Conservation (phyloP, 257 asterid genomes). For the Salvia hispanica region DNA sequence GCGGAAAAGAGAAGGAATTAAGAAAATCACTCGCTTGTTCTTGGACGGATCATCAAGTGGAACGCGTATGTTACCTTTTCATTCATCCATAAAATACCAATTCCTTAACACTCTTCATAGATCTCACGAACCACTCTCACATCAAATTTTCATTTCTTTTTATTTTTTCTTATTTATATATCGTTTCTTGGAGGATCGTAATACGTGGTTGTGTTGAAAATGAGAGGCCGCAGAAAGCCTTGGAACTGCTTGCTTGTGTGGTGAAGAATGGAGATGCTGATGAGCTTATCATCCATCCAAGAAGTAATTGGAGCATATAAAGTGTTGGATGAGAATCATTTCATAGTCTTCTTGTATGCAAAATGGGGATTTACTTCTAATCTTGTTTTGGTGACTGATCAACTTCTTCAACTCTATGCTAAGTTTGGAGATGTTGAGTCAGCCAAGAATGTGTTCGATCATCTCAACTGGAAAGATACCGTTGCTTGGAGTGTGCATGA, state of each 20-base stretch:
- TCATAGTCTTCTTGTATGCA: too few relatives aligned
- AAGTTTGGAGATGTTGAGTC: too few relatives aligned
- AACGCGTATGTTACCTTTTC: slow-evolving; percentile 19
- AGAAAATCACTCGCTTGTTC: slow-evolving; percentile 25
- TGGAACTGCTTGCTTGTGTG: slow-evolving; percentile 48
- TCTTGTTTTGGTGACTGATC: too few relatives aligned
- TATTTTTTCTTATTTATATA: background rate
- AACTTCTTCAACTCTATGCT: too few relatives aligned
- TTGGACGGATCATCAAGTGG: slow-evolving; percentile 24
- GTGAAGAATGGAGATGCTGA: slow-evolving; percentile 38
- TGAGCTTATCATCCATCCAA: slow-evolving; percentile 44
- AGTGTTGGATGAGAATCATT: slow-evolving; percentile 38
- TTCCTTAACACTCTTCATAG: too few relatives aligned
- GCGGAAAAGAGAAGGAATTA: background rate
- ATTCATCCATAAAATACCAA: background rate
- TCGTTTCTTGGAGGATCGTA: slow-evolving; percentile 78
- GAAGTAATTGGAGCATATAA: slow-evolving; percentile 57
- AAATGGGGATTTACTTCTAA: too few relatives aligned
- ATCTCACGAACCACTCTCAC: too few relatives aligned
- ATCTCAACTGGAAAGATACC: too few relatives aligned
- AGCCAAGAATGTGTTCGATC: too few relatives aligned
- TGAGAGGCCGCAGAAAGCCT: slow-evolving; percentile 41
- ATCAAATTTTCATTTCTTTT: too few relatives aligned
- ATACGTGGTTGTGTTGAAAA: slow-evolving; percentile 54
- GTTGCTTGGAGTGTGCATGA: too few relatives aligned